Evolutionary conservation across 2,329 filamentous ascomycete species (phyloP).

Genomic region (Ustulina deusta): DNA sequence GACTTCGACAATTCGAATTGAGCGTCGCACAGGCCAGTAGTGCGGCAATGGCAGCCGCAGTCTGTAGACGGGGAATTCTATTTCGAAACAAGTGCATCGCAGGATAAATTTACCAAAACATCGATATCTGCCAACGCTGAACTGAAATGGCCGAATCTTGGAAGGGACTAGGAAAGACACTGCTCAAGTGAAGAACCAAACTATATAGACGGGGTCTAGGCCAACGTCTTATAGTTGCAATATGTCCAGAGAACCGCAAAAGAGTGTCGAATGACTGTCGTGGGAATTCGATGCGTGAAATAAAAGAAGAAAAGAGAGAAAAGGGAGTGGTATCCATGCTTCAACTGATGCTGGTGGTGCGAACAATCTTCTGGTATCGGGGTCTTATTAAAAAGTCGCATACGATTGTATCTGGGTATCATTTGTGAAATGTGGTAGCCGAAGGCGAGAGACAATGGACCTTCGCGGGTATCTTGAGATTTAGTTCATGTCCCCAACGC

Average conservation of each 20-base stretch:
- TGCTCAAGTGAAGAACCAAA: constrained; percentile 27
- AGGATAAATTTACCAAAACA: constrained; percentile 24
- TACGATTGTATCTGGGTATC: constrained; percentile 34
- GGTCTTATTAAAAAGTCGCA: constrained; percentile 23
- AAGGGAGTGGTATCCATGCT: constrained; percentile 47
- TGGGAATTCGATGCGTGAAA: constrained; percentile 27
- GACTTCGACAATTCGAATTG: constrained; percentile 15
- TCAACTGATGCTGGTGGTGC: constrained; percentile 32
- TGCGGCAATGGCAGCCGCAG: neutral
- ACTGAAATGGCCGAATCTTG: constrained; percentile 25
- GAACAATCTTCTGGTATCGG: constrained; percentile 30
- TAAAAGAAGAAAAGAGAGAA: neutral
- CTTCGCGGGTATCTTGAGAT: neutral
- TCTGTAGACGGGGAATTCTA: constrained; percentile 35
- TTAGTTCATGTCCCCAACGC: constrained; percentile 64
- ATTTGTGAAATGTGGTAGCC: constrained; percentile 18
- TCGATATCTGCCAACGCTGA: constrained; percentile 18
- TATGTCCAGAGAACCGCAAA: constrained; percentile 51
- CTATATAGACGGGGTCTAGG: constrained; percentile 18
- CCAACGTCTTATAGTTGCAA: constrained; percentile 42
- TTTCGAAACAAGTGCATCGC: constrained; percentile 22
- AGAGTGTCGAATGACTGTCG: constrained; percentile 45
- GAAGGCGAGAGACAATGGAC: constrained; percentile 22
- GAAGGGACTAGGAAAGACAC: constrained; percentile 14
- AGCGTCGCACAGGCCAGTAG: constrained; percentile 6